Base-by-base conservation (phyloP, 2,329 filamentous ascomycete species). In the Colletotrichum karsti region DNA sequence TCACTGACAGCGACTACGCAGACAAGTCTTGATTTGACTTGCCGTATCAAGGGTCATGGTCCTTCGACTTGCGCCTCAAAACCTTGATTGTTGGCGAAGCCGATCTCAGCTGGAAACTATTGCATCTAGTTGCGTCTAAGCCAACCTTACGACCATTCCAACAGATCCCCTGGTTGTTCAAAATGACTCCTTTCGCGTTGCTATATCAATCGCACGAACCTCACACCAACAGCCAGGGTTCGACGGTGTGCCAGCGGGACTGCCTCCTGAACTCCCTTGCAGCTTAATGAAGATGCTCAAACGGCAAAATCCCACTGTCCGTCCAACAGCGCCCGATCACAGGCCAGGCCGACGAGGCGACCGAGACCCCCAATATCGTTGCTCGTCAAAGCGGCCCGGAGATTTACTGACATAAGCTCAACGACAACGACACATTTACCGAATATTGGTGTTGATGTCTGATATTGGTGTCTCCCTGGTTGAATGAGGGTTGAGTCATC, bases 151-250 rank as follows among this genome's bases (percentile, higher is more conserved):
- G 44, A n/a, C 50, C 33, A 56, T 57, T 22, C 44, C 18, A 28
- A 67, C 35, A 30, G 18, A 20, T 41, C 26, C 48, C 26, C 39
- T 30, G 35, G 53, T 53, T 46, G 44, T 59, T 13, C 44, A 58
- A 64, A 37, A 68, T 67, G 37, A 61, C 54, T 69, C 44, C 37
- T 64, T 58, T 54, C 54, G 22, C 66, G 66, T 66, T 61, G 61
- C 66, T 66, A 53, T 56, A 69, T 66, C 66, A 67, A 69, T 67
- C 64, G 64, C 60, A 67, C 62, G 56, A 69, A 55, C 66, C 55
- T 66, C 33, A 56, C 55, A 12, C 41, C 66, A 66, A 30, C 66
- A 66, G 24, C 54, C 30, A 35, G 66, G 64, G 30, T 51, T 28
- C 18, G 55, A 68, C 33, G 42, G 39, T 54, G 42, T n/a, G 44